These are phyloP conservation scores for Panicum miliaceum DNA, from an alignment of 176 grass and related monocot genomes.

Conservation along the genomic window DNA sequence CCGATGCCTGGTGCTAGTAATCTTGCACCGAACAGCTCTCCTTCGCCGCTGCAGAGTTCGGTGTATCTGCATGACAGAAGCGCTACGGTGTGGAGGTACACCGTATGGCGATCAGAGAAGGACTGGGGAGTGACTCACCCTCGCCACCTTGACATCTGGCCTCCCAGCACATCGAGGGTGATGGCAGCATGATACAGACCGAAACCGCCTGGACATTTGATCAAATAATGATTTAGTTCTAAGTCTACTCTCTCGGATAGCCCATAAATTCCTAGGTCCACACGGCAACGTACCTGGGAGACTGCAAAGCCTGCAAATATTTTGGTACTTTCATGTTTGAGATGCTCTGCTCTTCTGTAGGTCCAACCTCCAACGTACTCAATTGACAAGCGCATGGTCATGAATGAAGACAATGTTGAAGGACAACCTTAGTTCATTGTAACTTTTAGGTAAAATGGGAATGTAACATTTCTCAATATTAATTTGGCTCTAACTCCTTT, in stretches of 20 bases:
- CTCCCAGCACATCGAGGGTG: background rate
- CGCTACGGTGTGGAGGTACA: background rate
- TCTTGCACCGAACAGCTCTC: background rate
- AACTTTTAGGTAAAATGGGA: background rate
- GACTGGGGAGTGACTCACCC: slow-evolving; percentile 13
- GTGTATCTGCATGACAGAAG: background rate
- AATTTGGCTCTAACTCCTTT: background rate
- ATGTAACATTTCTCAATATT: background rate
- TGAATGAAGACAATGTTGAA: background rate
- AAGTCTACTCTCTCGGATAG: background rate
- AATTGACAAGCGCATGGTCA: background rate
- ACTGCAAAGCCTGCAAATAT: background rate
- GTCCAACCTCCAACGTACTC: background rate
- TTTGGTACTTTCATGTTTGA: background rate
- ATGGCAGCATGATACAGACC: slow-evolving; percentile 2
- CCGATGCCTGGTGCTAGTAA: background rate
- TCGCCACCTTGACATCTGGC: background rate
- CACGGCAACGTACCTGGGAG: background rate
- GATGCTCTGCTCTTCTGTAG: background rate
- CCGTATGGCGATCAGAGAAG: background rate
- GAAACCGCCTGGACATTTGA: slow-evolving; percentile 6
- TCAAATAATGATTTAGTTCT: background rate
- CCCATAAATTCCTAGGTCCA: background rate
- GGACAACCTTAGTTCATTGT: background rate
- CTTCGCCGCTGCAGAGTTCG: background rate